Percentiles rank a stretch among this genome's conserved stretches.
These are phyloP conservation scores for Corylus avellana DNA, from an alignment of 306 rosid genomes.

Conservation along the genomic window DNA sequence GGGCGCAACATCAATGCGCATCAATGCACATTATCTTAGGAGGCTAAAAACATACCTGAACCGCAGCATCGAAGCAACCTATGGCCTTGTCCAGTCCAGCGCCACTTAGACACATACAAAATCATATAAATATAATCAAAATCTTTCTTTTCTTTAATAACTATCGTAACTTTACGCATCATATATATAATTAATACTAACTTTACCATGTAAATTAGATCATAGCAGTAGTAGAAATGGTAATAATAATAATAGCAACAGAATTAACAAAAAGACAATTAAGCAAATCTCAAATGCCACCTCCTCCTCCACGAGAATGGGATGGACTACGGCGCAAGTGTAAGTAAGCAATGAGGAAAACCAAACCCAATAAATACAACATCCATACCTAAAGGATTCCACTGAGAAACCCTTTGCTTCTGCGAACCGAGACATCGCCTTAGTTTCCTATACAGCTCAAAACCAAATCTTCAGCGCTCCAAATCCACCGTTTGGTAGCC, in stretches of 20 bases:
- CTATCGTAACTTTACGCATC: background rate
- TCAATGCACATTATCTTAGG: background rate
- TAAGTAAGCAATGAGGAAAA: background rate
- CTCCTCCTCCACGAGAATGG: background rate
- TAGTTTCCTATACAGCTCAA: constrained; percentile 38
- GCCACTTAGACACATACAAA: constrained; percentile 37
- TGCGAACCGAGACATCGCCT: constrained; percentile 41
- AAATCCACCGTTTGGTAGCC: background rate
- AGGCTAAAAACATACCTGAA: constrained; percentile 54
- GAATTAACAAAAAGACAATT: background rate
- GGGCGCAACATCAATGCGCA: background rate
- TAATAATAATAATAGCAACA: background rate
- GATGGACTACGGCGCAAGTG: too few species aligned
- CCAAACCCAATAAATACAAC: background rate
- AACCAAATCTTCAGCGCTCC: background rate
- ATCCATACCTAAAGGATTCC: constrained; percentile 39
- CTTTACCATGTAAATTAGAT: background rate
- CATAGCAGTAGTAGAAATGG: background rate
- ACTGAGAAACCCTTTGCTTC: constrained; percentile 38
- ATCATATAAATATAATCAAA: background rate
- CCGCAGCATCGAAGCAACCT: constrained; percentile 73
- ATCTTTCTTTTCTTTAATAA: background rate
- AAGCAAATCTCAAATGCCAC: background rate
- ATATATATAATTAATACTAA: background rate
- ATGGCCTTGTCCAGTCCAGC: constrained; percentile 54